Conservation (phyloP, 2,329 filamentous ascomycete genomes). For the Calonectria hawksworthii region DNA sequence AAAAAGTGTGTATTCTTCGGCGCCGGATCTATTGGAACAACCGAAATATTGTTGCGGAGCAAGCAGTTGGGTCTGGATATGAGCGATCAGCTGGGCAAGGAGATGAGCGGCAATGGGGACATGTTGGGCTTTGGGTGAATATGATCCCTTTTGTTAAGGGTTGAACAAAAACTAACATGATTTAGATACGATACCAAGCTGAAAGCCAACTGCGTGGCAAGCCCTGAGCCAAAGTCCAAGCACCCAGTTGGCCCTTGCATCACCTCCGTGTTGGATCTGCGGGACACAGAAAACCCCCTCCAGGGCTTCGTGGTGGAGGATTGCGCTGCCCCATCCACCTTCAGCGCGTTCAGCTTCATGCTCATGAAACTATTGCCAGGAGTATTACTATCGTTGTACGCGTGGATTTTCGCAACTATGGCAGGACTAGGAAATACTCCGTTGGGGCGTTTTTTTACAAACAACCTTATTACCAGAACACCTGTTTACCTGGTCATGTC, state of each 20-base stretch:
- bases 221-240: conserved; percentile 61
- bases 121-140: conserved; percentile 72
- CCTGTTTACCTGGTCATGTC: conserved; percentile 77
- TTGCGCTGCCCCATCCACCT: conserved; percentile 70
- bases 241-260: conserved; percentile 74
- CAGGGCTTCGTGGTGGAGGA: conserved; percentile 77
- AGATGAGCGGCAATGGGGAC: conserved; percentile 77
- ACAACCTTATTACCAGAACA: conserved; percentile 70
- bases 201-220: conserved; percentile 69
- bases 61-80: conserved; percentile 69
- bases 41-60: conserved; percentile 74
- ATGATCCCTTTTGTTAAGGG: not conserved
- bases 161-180: not conserved
- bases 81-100: conserved; percentile 69
- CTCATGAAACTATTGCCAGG: conserved; percentile 61
- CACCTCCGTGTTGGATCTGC: conserved; percentile 72
- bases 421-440: conserved; percentile 60
- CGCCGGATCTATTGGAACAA: conserved; percentile 74
- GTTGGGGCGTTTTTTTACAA: conserved; percentile 69
- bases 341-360: conserved; percentile 68
- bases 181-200: conserved; percentile 70
- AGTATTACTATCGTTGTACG: conserved; percentile 55
- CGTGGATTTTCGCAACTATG: conserved; percentile 1
- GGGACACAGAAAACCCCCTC: conserved; percentile 66
- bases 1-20: conserved; percentile 76